A percentile compares a stretch with the other conserved stretches of the same genome.
These are phyloP conservation scores for Leccinum imitatum DNA, from an alignment of 768 basidiomycete species.

Conservation along the genomic window DNA sequence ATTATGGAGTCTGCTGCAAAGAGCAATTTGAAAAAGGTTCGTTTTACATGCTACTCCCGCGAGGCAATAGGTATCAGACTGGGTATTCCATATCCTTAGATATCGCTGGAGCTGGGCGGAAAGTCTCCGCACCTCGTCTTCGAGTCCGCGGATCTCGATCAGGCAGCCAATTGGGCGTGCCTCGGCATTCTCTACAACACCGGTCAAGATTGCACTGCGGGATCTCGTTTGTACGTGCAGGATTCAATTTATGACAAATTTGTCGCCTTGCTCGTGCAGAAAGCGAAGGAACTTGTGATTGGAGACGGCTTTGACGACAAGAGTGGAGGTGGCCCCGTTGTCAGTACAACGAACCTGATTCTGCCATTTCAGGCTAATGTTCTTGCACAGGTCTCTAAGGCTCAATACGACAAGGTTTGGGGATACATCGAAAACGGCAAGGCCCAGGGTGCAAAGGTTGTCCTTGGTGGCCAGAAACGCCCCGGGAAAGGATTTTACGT, in stretches of 20 bases:
- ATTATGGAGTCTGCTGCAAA: constrained; percentile 91
- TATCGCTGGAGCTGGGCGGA: constrained; percentile 92
- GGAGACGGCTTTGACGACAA: constrained; percentile 80
- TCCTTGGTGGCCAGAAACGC: constrained; percentile 80
- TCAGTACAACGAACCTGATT: constrained; percentile 37
- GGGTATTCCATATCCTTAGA: constrained; percentile 36
- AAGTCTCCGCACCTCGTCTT: constrained; percentile 91
- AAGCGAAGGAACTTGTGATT: constrained; percentile 67
- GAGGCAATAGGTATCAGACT: constrained; percentile 20
- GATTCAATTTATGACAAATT: constrained; percentile 87
- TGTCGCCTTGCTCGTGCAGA: constrained; percentile 58
- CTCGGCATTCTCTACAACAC: constrained; percentile 86
- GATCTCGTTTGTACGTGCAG: constrained; percentile 88
- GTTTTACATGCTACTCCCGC: constrained; percentile 27
- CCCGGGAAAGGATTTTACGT: constrained; percentile 81
- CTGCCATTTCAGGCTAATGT: constrained; percentile 8
- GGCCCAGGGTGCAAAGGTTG: constrained; percentile 73
- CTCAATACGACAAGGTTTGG: constrained; percentile 85
- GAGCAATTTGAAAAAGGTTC: constrained; percentile 90
- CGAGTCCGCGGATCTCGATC: constrained; percentile 84
- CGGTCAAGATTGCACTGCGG: constrained; percentile 93
- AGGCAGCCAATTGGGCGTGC: constrained; percentile 83
- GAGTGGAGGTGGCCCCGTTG: constrained; percentile 81
- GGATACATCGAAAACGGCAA: constrained; percentile 86
- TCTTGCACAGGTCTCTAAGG: constrained; percentile 66